Evolutionary conservation across 179 eudicot species (phyloP).

Genomic region (Gypsophila paniculata): DNA sequence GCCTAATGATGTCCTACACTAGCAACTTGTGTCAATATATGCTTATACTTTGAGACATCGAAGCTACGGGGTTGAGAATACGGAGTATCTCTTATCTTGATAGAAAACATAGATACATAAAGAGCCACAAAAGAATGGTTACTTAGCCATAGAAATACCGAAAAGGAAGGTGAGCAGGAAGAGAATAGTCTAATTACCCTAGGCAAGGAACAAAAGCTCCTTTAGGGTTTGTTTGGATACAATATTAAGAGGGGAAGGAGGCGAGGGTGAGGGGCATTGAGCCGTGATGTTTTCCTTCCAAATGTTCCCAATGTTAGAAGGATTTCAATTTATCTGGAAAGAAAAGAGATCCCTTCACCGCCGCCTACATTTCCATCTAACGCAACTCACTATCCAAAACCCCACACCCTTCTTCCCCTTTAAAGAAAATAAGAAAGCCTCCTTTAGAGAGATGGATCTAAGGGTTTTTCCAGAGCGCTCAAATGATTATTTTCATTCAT

Average conservation of each 20-base stretch:
- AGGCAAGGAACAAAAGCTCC: background rate
- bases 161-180: background rate
- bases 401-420: background rate
- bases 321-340: background rate
- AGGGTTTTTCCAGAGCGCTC: background rate
- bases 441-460: background rate
- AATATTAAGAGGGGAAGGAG: background rate
- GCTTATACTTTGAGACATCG: background rate
- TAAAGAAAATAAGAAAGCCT: background rate
- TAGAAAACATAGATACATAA: background rate
- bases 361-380: no score
- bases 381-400: no score
- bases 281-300: background rate
- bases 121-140: background rate
- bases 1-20: background rate
- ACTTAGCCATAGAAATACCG: background rate
- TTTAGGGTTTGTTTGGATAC: no score
- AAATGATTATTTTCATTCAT: background rate
- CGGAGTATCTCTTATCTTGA: background rate
- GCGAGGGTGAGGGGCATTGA: background rate
- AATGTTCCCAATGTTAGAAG: background rate
- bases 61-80: background rate
- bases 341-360: background rate
- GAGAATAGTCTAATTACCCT: background rate
- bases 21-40: slow-evolving; percentile 1